phyloP scores from a whole-genome alignment of 371 early-diverging fungal species.

The Mortierella sp. region DNA sequence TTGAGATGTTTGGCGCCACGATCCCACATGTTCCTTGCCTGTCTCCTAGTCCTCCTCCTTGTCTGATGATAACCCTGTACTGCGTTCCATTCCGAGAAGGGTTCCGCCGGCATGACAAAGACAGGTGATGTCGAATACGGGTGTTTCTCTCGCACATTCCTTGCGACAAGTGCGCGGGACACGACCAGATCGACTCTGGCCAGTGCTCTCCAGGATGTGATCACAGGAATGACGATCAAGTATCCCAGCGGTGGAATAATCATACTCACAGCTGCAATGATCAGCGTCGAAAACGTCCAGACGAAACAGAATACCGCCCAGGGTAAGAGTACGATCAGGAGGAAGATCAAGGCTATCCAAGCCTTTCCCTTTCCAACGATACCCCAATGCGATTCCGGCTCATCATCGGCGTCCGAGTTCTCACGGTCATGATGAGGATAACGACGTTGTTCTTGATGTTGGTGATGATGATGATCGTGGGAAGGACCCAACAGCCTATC shows the following conservation, averaged over 20 bases:
- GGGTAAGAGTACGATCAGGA: slow-evolving; percentile 24
- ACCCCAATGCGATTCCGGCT: slow-evolving; percentile 26
- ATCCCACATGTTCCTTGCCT: slow-evolving; percentile 23
- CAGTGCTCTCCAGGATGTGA: slow-evolving; percentile 49
- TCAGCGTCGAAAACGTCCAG: slow-evolving; percentile 30
- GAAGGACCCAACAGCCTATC: slow-evolving; percentile 30
- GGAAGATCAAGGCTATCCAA: slow-evolving; percentile 28
- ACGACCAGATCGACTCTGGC: slow-evolving; percentile 33
- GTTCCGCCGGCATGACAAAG: slow-evolving; percentile 7
- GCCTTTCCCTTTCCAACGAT: slow-evolving; percentile 30
- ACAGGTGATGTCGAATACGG: slow-evolving; percentile 6
- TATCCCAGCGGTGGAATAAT: slow-evolving; percentile 47
- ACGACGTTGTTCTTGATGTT: too few relatives aligned
- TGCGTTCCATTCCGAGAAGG: neutral
- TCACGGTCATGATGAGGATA: neutral
- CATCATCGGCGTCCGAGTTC: slow-evolving; percentile 3
- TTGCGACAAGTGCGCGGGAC: slow-evolving; percentile 16
- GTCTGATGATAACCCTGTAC: neutral
- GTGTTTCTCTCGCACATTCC: slow-evolving; percentile 13
- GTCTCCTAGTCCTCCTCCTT: slow-evolving; percentile 1
- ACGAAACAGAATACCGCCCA: slow-evolving; percentile 40
- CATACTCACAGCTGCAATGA: slow-evolving; percentile 19
- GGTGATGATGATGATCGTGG: neutral
- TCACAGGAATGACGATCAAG: slow-evolving; percentile 12
- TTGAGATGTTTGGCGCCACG: slow-evolving; percentile 17